A percentile compares a stretch with the other conserved stretches of the same genome.
Evolutionary conservation across 495 filamentous ascomycete genomes (phyloP).

Genomic region (Neurospora sp.): DNA sequence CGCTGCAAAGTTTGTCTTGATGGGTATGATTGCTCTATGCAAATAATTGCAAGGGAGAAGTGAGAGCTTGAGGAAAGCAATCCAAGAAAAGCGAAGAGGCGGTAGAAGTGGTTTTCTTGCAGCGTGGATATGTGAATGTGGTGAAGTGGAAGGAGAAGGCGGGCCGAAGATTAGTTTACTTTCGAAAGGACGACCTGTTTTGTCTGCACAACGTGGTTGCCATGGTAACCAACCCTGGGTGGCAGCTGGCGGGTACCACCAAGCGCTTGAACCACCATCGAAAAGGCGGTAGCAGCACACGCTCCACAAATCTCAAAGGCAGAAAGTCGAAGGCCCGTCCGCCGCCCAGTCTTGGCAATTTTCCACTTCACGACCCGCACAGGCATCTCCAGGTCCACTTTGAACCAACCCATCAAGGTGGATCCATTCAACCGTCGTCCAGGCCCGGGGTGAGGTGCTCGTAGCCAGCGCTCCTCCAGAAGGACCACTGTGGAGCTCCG

Average conservation of each 20-base stretch:
- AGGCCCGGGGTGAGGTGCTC: neutral
- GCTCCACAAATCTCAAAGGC: neutral
- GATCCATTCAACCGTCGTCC: neutral
- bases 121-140: neutral
- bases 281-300: neutral
- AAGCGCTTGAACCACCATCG: neutral
- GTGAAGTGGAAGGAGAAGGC: constrained; percentile 6
- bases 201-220: neutral
- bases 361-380: neutral
- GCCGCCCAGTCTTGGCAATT: neutral
- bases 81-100: constrained; percentile 6
- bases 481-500: neutral
- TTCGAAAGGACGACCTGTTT: neutral
- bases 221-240: neutral
- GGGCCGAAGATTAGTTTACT: neutral
- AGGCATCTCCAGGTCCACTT: neutral
- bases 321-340: neutral
- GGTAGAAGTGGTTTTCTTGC: neutral
- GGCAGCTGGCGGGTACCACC: neutral
- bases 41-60: constrained; percentile 10
- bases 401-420: neutral
- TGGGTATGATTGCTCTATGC: constrained; percentile 8
- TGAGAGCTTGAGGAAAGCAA: constrained; percentile 24
- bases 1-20: constrained; percentile 3
- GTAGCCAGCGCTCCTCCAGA: neutral